phyloP scores from a whole-genome alignment of 805 yeast species.

The Candida argentea region DNA sequence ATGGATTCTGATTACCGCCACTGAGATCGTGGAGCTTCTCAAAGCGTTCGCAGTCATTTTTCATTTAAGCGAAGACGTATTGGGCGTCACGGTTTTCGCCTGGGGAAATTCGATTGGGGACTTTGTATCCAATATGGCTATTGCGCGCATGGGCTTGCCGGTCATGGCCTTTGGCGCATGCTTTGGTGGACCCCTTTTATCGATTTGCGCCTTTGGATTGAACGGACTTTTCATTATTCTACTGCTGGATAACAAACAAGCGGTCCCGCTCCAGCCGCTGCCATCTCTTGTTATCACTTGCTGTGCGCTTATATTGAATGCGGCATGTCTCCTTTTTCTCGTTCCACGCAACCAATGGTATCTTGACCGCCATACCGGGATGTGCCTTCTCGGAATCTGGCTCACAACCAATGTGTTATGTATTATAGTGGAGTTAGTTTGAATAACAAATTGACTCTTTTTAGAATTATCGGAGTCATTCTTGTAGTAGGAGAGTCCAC shows the following conservation, averaged over 20 bases:
- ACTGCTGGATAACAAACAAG: constrained; percentile 5
- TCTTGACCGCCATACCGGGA: constrained; percentile 25
- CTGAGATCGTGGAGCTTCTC: constrained; percentile 56
- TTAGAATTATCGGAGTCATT: no score
- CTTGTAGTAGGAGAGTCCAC: no score
- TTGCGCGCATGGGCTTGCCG: constrained; percentile 74
- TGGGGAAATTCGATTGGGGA: constrained; percentile 92
- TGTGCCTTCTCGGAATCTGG: constrained; percentile 22
- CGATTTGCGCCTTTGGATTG: constrained; percentile 72
- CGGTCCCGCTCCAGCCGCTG: constrained; percentile 10
- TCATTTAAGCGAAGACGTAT: constrained; percentile 60
- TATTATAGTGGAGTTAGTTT: constrained; percentile 12
- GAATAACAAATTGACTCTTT: no score
- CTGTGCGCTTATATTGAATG: constrained; percentile 12
- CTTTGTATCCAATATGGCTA: constrained; percentile 68
- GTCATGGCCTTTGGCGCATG: constrained; percentile 93
- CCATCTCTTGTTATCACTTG: constrained; percentile 13
- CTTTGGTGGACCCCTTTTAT: constrained; percentile 83
- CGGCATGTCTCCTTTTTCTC: constrained; percentile 10
- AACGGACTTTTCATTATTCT: constrained; percentile 40
- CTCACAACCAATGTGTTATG: constrained; percentile 16
- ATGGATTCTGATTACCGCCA: constrained; percentile 63
- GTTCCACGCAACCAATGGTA: constrained; percentile 19
- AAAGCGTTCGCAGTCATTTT: constrained; percentile 51
- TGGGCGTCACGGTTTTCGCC: constrained; percentile 85